phyloP scores from a whole-genome alignment of 1,284 basidiomycete genomes.

The Thecaphora frezii region DNA sequence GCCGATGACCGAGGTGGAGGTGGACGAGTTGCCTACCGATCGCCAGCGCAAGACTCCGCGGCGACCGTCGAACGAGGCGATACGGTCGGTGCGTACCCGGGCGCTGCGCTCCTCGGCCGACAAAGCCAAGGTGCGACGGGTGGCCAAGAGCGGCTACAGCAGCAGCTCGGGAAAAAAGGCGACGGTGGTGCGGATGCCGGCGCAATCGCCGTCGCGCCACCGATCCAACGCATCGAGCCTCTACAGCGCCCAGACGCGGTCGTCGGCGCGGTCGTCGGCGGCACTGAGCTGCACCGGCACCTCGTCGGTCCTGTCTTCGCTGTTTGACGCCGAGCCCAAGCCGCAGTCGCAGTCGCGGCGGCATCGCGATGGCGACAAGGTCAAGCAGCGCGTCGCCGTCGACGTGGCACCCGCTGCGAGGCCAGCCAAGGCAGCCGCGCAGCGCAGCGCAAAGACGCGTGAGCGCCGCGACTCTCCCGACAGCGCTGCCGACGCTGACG shows the following conservation, averaged over 20 bases:
- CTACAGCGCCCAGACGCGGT: not conserved
- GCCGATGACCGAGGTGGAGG: not conserved
- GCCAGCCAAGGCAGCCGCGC: too few relatives aligned
- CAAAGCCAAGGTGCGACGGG: too few relatives aligned
- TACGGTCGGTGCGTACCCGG: not conserved
- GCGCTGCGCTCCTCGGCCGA: too few relatives aligned
- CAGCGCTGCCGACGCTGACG: too few relatives aligned
- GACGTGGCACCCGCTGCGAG: too few relatives aligned
- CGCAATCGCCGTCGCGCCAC: too few relatives aligned
- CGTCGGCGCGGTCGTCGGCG: slow-evolving; percentile 3
- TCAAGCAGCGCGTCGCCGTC: too few relatives aligned
- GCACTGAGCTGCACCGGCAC: slow-evolving; percentile 2
- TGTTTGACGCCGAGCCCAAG: slow-evolving; percentile 26
- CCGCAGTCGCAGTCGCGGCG: not conserved
- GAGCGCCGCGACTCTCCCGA: too few relatives aligned
- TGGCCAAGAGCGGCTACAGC: not conserved
- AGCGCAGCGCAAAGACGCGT: too few relatives aligned
- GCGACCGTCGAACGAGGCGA: not conserved
- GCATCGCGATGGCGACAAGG: not conserved
- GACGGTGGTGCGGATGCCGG: too few relatives aligned
- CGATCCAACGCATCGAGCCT: not conserved
- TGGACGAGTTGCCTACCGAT: not conserved
- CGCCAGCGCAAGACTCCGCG: not conserved
- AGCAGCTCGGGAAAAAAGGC: not conserved
- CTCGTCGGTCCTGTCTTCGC: not conserved